Base-by-base conservation (phyloP, 768 basidiomycete genomes). In the Coprinellus aureogranulatus region DNA sequence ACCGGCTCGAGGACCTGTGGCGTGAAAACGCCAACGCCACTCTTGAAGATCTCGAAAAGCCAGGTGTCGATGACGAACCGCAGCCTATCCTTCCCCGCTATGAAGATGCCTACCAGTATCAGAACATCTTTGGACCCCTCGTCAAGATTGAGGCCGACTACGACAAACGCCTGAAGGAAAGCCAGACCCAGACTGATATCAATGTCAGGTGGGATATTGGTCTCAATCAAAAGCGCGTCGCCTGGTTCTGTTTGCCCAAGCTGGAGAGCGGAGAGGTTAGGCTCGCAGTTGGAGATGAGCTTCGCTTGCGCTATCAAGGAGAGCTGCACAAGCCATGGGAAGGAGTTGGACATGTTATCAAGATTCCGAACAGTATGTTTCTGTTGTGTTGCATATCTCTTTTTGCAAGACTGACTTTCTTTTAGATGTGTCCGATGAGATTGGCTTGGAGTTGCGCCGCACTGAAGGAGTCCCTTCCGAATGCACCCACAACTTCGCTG, bases 111-210 rank as follows among this genome's bases (percentile, higher is more conserved):
- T 99, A 98, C 68, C 97, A 98, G 67, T 99, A 99, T 70, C 97
- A 99, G 77, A 99, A 99, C 69, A 98, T 99, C 55, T 96, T 98
- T 66, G 97, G 97, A 4, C 97, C 97, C 16, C 83, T 99, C 46
- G 97, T 99, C 72, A 99, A 99, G 77, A 98, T 99, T 64, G 97
- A 99, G 68, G 97, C 97, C 2, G 97, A 99, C 75, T 99, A 98
- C 66, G 97, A 99, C 69, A 98, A 98, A 75, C 84, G 88, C 54
- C 81, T 98, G 66, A 99, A 99, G 75, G 97, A 99, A 72, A 92
- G 93, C 59, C 97, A 99, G 76, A 98, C 97, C 0, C 96, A 99
- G 75, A 97, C 92, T 4, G 93, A 96, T 61, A 95, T 99, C 66
- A 87, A 88, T 26, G 89, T 99, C 23, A 80, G 97, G 45, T 99